These are phyloP conservation scores for Anacardium occidentale DNA, from an alignment of 345 rosid species.

Conservation along the genomic window DNA sequence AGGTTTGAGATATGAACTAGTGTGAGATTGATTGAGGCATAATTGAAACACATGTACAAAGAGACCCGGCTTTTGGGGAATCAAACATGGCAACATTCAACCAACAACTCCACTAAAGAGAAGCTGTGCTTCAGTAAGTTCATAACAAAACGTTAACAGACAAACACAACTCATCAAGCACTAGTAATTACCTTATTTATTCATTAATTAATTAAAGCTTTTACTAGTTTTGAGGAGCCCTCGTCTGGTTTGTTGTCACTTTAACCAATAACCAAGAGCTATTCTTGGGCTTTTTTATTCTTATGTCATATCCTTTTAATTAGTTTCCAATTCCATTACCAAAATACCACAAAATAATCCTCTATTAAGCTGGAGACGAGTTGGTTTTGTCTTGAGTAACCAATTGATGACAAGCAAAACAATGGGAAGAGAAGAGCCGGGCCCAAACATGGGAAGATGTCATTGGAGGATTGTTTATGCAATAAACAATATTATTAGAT, in stretches of 20 bases:
- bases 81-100: slow-evolving; percentile 56
- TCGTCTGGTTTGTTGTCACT: slow-evolving; percentile 25
- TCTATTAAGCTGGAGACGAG: no score
- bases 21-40: background rate
- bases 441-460: no score
- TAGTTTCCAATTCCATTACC: no score
- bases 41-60: slow-evolving; percentile 25
- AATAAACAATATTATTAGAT: no score
- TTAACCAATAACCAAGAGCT: slow-evolving; percentile 25
- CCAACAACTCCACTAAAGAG: slow-evolving; percentile 57
- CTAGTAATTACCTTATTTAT: slow-evolving; percentile 14
- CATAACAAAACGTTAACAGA: slow-evolving; percentile 27
- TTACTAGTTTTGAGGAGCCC: slow-evolving; percentile 35
- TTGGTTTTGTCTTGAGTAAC: no score
- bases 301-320: background rate
- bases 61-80: slow-evolving; percentile 48
- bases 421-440: no score
- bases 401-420: no score
- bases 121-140: slow-evolving; percentile 24
- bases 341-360: no score
- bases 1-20: background rate
- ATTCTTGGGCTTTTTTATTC: slow-evolving; percentile 19
- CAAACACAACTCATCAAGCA: slow-evolving; percentile 56
- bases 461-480: no score
- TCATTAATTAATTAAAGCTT: slow-evolving; percentile 16